Conservation (phyloP, 768 basidiomycete species). For the Suillus brevipes region DNA sequence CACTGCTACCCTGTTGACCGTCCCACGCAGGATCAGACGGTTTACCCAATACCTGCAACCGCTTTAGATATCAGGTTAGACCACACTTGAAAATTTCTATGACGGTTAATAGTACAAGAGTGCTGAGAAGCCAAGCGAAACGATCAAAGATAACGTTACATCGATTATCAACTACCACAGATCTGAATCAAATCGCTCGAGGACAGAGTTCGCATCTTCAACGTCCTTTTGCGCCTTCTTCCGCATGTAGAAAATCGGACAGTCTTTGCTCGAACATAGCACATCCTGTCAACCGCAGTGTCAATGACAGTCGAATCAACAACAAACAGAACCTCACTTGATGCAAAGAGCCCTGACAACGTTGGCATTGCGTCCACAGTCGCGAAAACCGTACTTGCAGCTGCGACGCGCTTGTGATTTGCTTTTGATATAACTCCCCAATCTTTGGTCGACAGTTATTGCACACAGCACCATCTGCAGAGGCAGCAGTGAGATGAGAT, state of each 20-base stretch:
- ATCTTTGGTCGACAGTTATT: conserved; percentile 86
- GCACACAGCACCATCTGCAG: conserved; percentile 86
- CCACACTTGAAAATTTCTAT: background rate
- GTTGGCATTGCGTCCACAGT: conserved; percentile 97
- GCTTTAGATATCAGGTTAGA: background rate
- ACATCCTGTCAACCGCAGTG: conserved; percentile 65
- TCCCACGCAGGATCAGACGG: background rate
- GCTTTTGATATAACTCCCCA: conserved; percentile 92
- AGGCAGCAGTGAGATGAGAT: conserved; percentile 11
- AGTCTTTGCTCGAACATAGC: conserved; percentile 94
- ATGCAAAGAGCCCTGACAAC: conserved; percentile 97
- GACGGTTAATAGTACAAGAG: background rate
- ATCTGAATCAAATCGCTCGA: conserved; percentile 85
- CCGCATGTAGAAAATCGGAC: conserved; percentile 98
- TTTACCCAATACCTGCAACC: background rate
- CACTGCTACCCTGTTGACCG: background rate
- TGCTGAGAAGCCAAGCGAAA: conserved; percentile 1
- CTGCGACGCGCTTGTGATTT: conserved; percentile 70
- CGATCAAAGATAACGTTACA: background rate
- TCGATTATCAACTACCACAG: conserved; percentile 48
- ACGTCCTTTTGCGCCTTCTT: conserved; percentile 99
- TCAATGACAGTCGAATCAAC: background rate
- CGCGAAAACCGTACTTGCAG: conserved; percentile 91
- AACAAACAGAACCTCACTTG: conserved; percentile 49
- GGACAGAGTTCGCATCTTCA: conserved; percentile 71